Evolutionary conservation across 768 basidiomycete genomes (phyloP), one percentile per base, ranked within the genome.

Genomic region (Psilocybe sp.): DNA sequence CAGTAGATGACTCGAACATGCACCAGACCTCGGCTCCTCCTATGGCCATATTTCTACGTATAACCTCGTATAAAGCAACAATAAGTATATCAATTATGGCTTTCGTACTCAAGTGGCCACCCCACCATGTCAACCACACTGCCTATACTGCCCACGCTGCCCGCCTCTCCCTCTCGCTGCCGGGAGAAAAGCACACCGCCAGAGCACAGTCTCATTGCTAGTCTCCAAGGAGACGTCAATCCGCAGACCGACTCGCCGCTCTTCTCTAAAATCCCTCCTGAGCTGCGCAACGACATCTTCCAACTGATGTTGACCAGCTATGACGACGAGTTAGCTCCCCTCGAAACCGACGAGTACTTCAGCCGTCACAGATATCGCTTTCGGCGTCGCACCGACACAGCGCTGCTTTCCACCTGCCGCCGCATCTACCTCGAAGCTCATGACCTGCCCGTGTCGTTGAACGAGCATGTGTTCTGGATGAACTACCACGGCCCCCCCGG

Each of bases 381-480:
- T 37, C 50, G 23, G 14, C 50, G 46, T 10, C 46, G 49, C 36
- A 51, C 44, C 15, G 31, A 43, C 23, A 55, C 54, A 2, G 46
- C 46, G 5, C 16, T 55, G 23, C 40, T 55, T 8, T 46, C 46
- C n/a, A 51, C 54, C 12, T 55, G 54, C 36, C 40, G 38, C 13
- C 54, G 46, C 32, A 51, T 51, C 10, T 55, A 51, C 41, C 37
- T 13, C 31, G 54, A 55, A 33, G 48, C 54, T 3, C 54, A 51
- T 20, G 42, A 47, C 12, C 35, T 51, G 10, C 46, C 54, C 14
- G 35, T 55, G 13, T 51, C 54, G 5, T 43, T 20, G 15, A 55
- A 55, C 38, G 49, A 51, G 23, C 54, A 55, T 40, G 46, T 45
- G 5, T 55, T 55, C 31, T 55, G 54, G 54, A 34, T 18, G 32